Base-by-base conservation (phyloP, 768 basidiomycete species). In the Cystofilobasidium ferigula region DNA sequence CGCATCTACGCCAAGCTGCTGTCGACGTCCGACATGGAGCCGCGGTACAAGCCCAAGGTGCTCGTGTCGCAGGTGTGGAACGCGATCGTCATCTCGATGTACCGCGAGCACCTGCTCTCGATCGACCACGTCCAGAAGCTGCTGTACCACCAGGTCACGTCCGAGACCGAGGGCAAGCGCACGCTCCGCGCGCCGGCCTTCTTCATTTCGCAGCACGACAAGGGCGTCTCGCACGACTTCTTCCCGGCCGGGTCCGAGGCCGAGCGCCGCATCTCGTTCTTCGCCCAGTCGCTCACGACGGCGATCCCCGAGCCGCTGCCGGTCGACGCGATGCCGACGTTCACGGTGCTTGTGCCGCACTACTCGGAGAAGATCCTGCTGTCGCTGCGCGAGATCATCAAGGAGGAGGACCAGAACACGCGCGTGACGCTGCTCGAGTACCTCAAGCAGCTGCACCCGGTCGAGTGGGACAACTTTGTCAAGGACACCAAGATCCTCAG, bases 381-480 rank as follows among this genome's bases (percentile, higher is more conserved):
- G 13, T 97, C 94, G 2, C 83, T 99, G 2, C 85, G 95, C 69
- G 95, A 98, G 77, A 99, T 99, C 75, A 99, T 99, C 73, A 86
- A 94, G 70, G 94, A 99, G 77, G 92, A 97, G 74, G 92, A 98
- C 76, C 89, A 94, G 77, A 87, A 92, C 76, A 89, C 91, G 34
- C 88, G 94, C 42, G 95, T 99, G 67, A 98, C 95, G 30, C 84
- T 98, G 34, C 81, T 99, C 47, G 95, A 97, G 77, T 99, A 98
- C 78, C 81, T 99, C 71, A 99, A 99, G 78, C 95, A 98, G 74
- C 83, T 99, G 43, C 95, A 99, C 74, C 88, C 92, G 5, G 80
- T 98, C 71, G 95, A 99, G 75, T 99, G 95, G 95, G 90, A 94
- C 77, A 98, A 99, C 77, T 98, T 99, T 69, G 95, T 99, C 71